A percentile compares a stretch with the other conserved stretches of the same genome.
Evolutionary conservation across 148 eudicot species (phyloP).

Genomic region (Beta vulgaris): DNA sequence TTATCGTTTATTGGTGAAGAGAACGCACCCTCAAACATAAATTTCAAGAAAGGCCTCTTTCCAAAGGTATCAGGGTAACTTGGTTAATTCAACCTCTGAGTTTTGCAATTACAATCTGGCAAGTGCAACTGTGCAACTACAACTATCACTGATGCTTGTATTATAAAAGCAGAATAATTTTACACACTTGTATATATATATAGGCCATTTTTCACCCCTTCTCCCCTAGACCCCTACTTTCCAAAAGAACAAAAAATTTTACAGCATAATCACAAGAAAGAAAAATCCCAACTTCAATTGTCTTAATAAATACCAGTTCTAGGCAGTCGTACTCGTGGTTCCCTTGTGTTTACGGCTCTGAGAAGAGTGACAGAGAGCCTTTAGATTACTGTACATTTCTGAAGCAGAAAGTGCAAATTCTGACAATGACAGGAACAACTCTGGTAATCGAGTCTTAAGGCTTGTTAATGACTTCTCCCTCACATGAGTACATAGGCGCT

Average conservation of each 20-base stretch:
- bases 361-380: conserved; percentile 33
- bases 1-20: too few relatives aligned
- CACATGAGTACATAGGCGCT: conserved; percentile 59
- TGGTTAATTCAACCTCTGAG: neutral
- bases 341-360: conserved; percentile 33
- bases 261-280: conserved; percentile 26
- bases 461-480: conserved; percentile 70
- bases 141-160: conserved; percentile 18
- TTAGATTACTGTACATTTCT: conserved; percentile 54
- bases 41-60: conserved; percentile 2
- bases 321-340: conserved; percentile 25
- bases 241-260: conserved; percentile 15
- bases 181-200: conserved; percentile 16
- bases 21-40: neutral
- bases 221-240: neutral
- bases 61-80: neutral
- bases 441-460: conserved; percentile 67
- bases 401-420: conserved; percentile 63
- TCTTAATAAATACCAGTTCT: conserved; percentile 4
- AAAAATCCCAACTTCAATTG: conserved; percentile 4
- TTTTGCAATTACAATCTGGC: neutral
- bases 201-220: neutral
- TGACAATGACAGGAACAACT: conserved; percentile 59
- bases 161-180: conserved; percentile 10
- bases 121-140: neutral